Evolutionary conservation across 345 rosid species (phyloP).

Genomic region (Linum tenue): DNA sequence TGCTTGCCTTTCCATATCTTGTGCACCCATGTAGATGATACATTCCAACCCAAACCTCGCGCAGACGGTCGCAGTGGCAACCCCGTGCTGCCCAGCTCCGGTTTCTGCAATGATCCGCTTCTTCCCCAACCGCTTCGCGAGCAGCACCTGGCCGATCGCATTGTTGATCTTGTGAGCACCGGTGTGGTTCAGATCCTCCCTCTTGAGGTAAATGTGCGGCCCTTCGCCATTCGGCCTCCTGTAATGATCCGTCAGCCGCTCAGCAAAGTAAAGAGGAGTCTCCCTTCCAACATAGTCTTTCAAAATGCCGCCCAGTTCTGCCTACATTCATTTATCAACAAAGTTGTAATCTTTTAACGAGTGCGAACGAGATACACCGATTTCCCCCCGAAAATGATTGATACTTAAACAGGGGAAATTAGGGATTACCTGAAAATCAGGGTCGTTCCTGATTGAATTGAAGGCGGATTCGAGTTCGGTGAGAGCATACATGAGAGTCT

Average conservation of each 20-base stretch:
- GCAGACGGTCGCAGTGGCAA: conserved; percentile 92
- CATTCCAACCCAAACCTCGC: conserved; percentile 80
- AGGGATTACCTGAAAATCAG: conserved; percentile 54
- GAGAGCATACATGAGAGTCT: conserved; percentile 83
- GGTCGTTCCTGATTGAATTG: conserved; percentile 45
- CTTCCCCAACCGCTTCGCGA: conserved; percentile 82
- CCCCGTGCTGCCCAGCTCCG: conserved; percentile 97
- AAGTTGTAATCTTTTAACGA: background rate
- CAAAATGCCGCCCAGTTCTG: conserved; percentile 64
- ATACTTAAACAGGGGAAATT: background rate
- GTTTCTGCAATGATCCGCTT: conserved; percentile 81
- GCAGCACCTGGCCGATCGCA: conserved; percentile 80
- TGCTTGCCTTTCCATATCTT: conserved; percentile 89
- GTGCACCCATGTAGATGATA: conserved; percentile 86
- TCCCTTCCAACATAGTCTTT: conserved; percentile 93
- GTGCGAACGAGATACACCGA: background rate
- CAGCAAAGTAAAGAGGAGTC: conserved; percentile 80
- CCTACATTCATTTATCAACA: conserved; percentile 24
- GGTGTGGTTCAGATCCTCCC: conserved; percentile 94
- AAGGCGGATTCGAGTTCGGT: conserved; percentile 76
- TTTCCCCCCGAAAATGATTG: background rate
- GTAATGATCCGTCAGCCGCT: conserved; percentile 82
- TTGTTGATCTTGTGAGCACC: conserved; percentile 95
- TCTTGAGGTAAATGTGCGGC: conserved; percentile 75
- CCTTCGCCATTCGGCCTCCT: conserved; percentile 65